A percentile compares a stretch with the other conserved stretches of the same genome.
Conservation (phyloP, 768 basidiomycete species). For the Hygrocybe punicea region DNA sequence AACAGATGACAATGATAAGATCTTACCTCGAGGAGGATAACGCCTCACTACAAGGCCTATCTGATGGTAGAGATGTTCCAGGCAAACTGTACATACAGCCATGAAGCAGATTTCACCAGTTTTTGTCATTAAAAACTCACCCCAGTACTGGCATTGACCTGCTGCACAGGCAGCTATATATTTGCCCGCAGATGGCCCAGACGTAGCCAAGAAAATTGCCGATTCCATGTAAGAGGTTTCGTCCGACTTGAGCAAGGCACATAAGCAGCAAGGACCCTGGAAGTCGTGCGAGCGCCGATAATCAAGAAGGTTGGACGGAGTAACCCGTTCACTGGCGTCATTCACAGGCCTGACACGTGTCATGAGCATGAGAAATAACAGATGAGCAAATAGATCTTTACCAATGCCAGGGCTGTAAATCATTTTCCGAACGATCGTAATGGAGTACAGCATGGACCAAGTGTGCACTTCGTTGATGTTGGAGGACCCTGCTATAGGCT, state of each 20-base stretch:
- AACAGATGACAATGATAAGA: neutral
- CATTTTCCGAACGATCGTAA: no score
- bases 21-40: neutral
- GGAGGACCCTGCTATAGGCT: no score
- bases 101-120: neutral
- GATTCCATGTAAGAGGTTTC: neutral
- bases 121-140: neutral
- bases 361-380: no score
- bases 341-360: neutral
- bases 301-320: neutral
- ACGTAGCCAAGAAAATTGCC: neutral
- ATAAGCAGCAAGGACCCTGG: conserved; percentile 1
- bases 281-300: neutral
- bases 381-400: no score
- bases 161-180: neutral
- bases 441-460: no score
- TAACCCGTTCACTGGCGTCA: neutral
- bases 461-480: no score
- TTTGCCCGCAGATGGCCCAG: neutral
- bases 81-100: neutral
- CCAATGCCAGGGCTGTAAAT: no score
- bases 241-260: neutral
- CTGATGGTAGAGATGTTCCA: neutral
- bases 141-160: neutral
- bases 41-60: neutral